Conservation (phyloP, 2,329 filamentous ascomycete genomes). For the Neurospora sp. region DNA sequence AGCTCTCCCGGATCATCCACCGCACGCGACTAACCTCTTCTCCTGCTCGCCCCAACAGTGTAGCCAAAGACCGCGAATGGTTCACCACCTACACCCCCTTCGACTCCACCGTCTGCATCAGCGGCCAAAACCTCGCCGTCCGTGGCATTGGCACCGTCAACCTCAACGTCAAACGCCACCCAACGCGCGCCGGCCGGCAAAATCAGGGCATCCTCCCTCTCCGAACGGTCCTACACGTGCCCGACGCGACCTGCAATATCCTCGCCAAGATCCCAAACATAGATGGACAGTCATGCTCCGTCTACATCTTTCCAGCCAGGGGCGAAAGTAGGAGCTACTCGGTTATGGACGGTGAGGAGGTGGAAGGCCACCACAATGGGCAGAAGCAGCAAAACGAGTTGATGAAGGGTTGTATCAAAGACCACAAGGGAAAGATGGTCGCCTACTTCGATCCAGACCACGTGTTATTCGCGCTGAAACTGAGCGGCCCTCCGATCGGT, state of each 20-base stretch:
- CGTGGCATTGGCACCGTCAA: background rate
- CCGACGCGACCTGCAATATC: background rate
- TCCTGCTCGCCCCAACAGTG: background rate
- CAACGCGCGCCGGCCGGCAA: background rate
- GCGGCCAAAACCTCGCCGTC: background rate
- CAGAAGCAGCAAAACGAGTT: background rate
- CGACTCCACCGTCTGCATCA: background rate
- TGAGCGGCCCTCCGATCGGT: background rate
- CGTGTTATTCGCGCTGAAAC: background rate
- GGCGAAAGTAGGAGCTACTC: background rate
- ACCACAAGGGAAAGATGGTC: background rate
- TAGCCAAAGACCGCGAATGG: background rate
- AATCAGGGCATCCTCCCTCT: background rate
- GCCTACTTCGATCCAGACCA: background rate
- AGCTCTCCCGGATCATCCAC: background rate
- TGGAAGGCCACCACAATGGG: background rate
- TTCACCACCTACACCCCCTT: background rate
- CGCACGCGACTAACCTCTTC: background rate
- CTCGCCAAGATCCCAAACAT: background rate
- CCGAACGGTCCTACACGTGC: background rate
- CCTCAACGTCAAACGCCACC: background rate
- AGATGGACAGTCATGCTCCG: background rate
- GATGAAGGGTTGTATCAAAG: background rate
- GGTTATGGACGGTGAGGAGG: background rate
- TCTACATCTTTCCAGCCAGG: background rate